These are phyloP conservation scores for Aspergillus conjunctus DNA, from an alignment of 495 filamentous ascomycete genomes.

Conservation along the genomic window DNA sequence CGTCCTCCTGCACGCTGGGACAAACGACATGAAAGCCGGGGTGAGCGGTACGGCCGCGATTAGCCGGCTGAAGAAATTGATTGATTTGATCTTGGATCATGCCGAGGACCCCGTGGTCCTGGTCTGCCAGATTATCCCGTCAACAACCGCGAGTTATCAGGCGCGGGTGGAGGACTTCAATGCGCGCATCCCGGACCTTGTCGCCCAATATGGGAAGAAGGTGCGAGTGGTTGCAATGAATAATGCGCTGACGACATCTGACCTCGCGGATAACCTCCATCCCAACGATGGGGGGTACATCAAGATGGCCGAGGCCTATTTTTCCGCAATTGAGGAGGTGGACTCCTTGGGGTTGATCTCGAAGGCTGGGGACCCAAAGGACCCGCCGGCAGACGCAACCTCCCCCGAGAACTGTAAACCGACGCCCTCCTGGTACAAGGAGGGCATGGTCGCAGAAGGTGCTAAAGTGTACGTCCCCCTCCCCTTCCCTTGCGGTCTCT, in stretches of 20 bases:
- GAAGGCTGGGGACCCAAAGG: neutral
- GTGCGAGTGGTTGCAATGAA: neutral
- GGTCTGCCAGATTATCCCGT: neutral
- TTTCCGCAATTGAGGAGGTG: constrained; percentile 1
- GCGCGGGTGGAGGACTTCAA: constrained; percentile 2
- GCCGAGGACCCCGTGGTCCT: neutral
- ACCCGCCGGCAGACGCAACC: neutral
- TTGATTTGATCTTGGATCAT: neutral
- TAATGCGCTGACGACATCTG: constrained; percentile 29
- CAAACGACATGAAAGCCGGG: neutral
- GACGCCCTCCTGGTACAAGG: constrained; percentile 6
- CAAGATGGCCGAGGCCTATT: constrained; percentile 51
- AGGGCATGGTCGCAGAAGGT: neutral
- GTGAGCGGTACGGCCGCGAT: neutral
- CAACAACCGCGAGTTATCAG: neutral
- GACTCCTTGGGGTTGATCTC: no score
- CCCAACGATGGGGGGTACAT: constrained; percentile 47
- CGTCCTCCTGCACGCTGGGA: neutral
- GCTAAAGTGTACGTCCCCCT: no score
- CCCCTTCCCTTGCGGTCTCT: no score
- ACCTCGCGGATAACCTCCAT: constrained; percentile 31
- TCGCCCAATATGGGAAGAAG: neutral
- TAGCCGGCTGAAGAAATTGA: neutral
- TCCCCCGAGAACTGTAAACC: neutral
- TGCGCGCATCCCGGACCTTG: neutral